phyloP scores from a whole-genome alignment of 2,329 filamentous ascomycete genomes.

The Zalaria obscura region DNA sequence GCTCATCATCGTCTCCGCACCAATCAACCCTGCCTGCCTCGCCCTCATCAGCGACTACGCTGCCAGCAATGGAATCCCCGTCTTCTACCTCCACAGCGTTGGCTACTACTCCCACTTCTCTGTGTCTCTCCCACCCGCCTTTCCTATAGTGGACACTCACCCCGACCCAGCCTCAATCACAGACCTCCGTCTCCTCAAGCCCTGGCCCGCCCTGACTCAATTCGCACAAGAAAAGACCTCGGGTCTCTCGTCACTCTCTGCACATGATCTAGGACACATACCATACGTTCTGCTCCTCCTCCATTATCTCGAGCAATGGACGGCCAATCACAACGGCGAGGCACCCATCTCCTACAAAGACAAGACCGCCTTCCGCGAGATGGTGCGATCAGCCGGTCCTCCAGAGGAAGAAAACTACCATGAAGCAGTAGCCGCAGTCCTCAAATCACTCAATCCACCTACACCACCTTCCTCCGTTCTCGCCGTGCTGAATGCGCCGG shows the following conservation, averaged over 20 bases:
- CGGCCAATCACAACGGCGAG: conserved; percentile 50
- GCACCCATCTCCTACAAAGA: conserved; percentile 66
- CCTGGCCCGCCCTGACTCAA: conserved; percentile 67
- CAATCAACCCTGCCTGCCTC: conserved; percentile 40
- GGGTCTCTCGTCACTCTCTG: conserved; percentile 19
- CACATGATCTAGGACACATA: conserved; percentile 56
- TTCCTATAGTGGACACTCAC: conserved; percentile 91
- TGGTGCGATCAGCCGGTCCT: conserved; percentile 65
- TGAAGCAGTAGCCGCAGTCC: conserved; percentile 73
- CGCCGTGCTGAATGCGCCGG: conserved; percentile 63
- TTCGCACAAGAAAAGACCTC: conserved; percentile 55
- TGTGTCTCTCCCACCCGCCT: conserved; percentile 61
- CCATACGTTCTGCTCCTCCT: conserved; percentile 76
- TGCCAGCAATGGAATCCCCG: conserved; percentile 48
- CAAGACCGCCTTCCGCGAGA: conserved; percentile 66
- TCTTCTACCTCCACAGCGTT: conserved; percentile 73
- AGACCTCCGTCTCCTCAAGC: conserved; percentile 69
- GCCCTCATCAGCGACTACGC: conserved; percentile 35
- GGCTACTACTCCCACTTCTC: conserved; percentile 88
- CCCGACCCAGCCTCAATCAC: conserved; percentile 74
- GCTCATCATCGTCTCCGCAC: conserved; percentile 47
- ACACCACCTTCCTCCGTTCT: conserved; percentile 54
- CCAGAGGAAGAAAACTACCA: conserved; percentile 80
- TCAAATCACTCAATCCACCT: conserved; percentile 67
- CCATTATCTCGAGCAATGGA: conserved; percentile 74